Evolutionary conservation across 305 asterid species (phyloP).

Genomic region (Withania somnifera): DNA sequence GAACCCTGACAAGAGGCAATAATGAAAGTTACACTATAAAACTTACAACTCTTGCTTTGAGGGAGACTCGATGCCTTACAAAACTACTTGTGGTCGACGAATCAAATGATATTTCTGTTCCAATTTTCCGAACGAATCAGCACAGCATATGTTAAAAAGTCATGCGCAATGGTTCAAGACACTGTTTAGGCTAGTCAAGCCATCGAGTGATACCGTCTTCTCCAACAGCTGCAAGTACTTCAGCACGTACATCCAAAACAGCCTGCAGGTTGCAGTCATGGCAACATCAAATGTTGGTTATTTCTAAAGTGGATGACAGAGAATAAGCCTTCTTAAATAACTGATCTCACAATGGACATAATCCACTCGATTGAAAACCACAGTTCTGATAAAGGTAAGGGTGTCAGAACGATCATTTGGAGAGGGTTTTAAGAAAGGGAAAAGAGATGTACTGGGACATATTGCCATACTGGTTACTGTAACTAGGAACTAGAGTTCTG

Average conservation of each 20-base stretch:
- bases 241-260: constrained; percentile 69
- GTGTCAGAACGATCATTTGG: background rate
- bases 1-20: constrained; percentile 1
- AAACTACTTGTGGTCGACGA: constrained; percentile 13
- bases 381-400: background rate
- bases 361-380: background rate
- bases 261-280: constrained; percentile 46
- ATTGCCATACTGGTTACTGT: background rate
- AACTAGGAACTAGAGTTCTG: background rate
- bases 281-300: background rate
- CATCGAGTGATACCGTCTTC: constrained; percentile 95
- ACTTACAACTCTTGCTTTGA: constrained; percentile 10
- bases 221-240: constrained; percentile 79
- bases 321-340: background rate
- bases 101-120: too few relatives aligned
- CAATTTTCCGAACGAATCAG: background rate
- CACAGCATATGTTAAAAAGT: background rate
- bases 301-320: background rate
- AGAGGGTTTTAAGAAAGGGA: background rate
- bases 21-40: constrained; percentile 11
- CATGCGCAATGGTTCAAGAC: background rate
- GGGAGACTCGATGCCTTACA: constrained; percentile 18
- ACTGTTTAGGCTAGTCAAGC: constrained; percentile 69
- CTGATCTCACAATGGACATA: background rate
- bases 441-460: background rate